Conservation (phyloP, 257 asterid species). For the Nicotiana otophora region DNA sequence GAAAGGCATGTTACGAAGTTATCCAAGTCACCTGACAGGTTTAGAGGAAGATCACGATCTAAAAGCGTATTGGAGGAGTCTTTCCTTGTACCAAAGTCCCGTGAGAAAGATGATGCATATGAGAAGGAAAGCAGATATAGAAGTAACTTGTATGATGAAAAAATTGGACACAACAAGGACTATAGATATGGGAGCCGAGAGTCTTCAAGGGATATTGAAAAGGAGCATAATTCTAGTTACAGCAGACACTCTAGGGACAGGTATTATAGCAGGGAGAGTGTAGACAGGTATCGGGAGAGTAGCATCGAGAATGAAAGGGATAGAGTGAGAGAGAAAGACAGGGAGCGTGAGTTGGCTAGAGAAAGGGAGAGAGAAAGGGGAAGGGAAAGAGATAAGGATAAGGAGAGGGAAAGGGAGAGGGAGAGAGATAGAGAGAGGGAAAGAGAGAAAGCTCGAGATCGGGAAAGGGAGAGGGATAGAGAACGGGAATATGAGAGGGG, state of each 20-base stretch:
- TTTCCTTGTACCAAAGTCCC: constrained; percentile 25
- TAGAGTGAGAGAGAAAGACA: constrained; percentile 29
- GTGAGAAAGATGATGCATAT: constrained; percentile 26
- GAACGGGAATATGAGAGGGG: constrained; percentile 31
- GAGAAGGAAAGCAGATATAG: constrained; percentile 27
- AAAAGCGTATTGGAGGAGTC: constrained; percentile 47
- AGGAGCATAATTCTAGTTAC: constrained; percentile 47
- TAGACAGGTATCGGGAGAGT: constrained; percentile 44
- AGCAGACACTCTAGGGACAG: constrained; percentile 43
- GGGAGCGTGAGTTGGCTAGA: constrained; percentile 12
- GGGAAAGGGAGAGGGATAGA: constrained; percentile 31
- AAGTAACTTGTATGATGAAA: constrained; percentile 52
- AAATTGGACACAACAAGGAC: constrained; percentile 23
- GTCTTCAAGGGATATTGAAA: constrained; percentile 36
- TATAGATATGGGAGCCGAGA: constrained; percentile 46
- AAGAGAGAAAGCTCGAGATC: constrained; percentile 25
- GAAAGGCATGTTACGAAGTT: constrained; percentile 31
- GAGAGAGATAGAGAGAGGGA: constrained; percentile 27
- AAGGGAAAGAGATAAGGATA: constrained; percentile 17
- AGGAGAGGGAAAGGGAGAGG: constrained; percentile 34
- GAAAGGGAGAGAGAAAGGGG: constrained; percentile 33
- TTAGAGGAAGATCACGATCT: constrained; percentile 66
- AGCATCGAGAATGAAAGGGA: constrained; percentile 53
- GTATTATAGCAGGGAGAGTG: constrained; percentile 39
- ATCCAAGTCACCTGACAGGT: constrained; percentile 51